A percentile compares a stretch with the other conserved stretches of the same genome.
Conservation (phyloP, 306 rosid genomes). For the Quercus alba region DNA sequence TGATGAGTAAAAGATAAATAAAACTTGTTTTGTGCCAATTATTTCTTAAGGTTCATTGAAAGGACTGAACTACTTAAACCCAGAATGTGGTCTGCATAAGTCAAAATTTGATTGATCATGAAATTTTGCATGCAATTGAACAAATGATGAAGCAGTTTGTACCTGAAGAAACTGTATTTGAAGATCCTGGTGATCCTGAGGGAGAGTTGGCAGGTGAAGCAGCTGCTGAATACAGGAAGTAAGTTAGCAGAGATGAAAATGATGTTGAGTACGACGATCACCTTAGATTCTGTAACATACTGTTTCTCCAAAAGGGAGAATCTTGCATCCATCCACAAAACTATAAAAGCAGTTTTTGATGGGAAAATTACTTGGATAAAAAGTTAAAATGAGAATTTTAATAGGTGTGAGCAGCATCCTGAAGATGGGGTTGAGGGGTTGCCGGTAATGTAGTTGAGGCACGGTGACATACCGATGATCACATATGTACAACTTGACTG, state of each 20-base stretch:
- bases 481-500: too few species aligned
- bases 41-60: too few species aligned
- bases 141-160: not conserved
- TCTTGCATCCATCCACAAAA: not conserved
- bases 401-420: constrained; percentile 49
- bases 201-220: constrained; percentile 68
- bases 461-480: constrained; percentile 24
- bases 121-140: too few species aligned
- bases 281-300: not conserved
- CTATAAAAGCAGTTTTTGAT: not conserved
- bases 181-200: constrained; percentile 52
- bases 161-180: constrained; percentile 51
- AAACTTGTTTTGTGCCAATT: not conserved
- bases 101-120: constrained; percentile 1
- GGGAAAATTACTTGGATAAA: not conserved
- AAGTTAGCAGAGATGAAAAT: constrained; percentile 15
- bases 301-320: not conserved
- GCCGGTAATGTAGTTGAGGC: constrained; percentile 64
- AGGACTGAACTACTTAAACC: not conserved
- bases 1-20: not conserved
- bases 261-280: not conserved
- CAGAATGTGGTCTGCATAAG: not conserved
- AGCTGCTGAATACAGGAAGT: constrained; percentile 20
- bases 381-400: not conserved
- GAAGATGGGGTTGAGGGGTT: constrained; percentile 71